These are phyloP conservation scores for Sanguinoderma infundibulare DNA, from an alignment of 1,284 basidiomycete species.

Conservation along the genomic window DNA sequence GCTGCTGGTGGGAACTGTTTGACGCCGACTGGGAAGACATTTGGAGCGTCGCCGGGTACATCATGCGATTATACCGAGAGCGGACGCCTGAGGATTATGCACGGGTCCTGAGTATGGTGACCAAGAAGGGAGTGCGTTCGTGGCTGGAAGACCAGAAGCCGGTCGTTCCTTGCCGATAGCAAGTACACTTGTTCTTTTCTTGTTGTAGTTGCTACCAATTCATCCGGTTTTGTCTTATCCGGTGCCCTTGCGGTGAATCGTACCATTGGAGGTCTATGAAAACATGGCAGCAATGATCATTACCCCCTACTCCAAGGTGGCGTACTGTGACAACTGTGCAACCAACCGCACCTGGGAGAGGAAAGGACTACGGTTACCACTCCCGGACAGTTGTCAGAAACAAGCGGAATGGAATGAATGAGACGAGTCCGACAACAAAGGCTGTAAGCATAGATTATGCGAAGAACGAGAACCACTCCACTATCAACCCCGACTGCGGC, in stretches of 20 bases:
- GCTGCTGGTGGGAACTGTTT: constrained; percentile 88
- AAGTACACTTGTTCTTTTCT: background rate
- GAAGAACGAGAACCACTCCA: constrained; percentile 30
- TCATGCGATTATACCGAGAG: constrained; percentile 78
- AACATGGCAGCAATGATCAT: constrained; percentile 21
- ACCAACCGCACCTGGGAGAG: constrained; percentile 16
- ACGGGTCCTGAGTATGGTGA: constrained; percentile 56
- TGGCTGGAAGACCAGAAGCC: constrained; percentile 64
- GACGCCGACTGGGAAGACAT: constrained; percentile 87
- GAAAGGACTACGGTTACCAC: constrained; percentile 15
- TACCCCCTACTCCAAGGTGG: constrained; percentile 23
- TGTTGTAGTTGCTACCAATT: background rate
- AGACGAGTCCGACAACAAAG: constrained; percentile 35
- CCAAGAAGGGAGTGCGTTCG: constrained; percentile 71
- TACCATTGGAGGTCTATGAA: background rate
- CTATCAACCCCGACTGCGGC: constrained; percentile 21
- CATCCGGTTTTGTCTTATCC: background rate
- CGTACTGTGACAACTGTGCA: constrained; percentile 22
- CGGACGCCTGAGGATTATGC: constrained; percentile 41
- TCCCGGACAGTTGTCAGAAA: constrained; percentile 21
- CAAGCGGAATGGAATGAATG: constrained; percentile 21
- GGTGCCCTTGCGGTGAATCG: background rate
- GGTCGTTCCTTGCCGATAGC: constrained; percentile 1
- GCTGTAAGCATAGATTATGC: constrained; percentile 39
- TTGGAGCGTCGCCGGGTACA: constrained; percentile 77